These are phyloP conservation scores for Penicillium sp. DNA, from an alignment of 2,329 filamentous ascomycete genomes.

Conservation along the genomic window DNA sequence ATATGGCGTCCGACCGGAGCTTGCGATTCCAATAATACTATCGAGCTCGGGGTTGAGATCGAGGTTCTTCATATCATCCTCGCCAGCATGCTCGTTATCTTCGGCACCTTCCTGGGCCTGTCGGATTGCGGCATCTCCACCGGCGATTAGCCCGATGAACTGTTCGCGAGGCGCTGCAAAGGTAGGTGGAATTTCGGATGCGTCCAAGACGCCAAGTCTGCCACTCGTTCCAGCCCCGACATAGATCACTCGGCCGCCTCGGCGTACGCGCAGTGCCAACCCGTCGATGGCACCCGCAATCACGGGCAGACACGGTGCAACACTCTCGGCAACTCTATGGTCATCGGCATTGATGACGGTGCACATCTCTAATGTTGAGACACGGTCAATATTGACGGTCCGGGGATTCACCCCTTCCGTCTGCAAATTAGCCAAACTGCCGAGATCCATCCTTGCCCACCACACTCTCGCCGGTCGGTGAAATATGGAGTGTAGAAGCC, in stretches of 20 bases:
- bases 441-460: constrained; percentile 21
- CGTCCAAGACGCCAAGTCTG: constrained; percentile 48
- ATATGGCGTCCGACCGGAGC: constrained; percentile 50
- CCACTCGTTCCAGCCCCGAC: constrained; percentile 53
- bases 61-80: constrained; percentile 35
- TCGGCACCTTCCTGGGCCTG: constrained; percentile 49
- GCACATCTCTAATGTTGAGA: constrained; percentile 46
- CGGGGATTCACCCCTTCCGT: constrained; percentile 44
- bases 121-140: constrained; percentile 47
- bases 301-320: constrained; percentile 35
- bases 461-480: neutral
- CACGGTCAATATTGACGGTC: constrained; percentile 40
- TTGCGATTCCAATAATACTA: constrained; percentile 49
- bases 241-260: constrained; percentile 42
- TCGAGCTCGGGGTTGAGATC: constrained; percentile 37
- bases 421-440: constrained; percentile 37
- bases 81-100: constrained; percentile 39
- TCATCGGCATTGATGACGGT: constrained; percentile 45
- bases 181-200: constrained; percentile 49
- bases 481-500: neutral
- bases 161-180: constrained; percentile 45
- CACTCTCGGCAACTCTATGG: constrained; percentile 34
- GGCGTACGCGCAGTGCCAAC: constrained; percentile 34
- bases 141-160: constrained; percentile 49
- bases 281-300: constrained; percentile 42